Evolutionary conservation across 371 early-diverging fungal species (phyloP), one percentile per base, ranked within the genome.

Genomic region (Batkoa obscura): DNA sequence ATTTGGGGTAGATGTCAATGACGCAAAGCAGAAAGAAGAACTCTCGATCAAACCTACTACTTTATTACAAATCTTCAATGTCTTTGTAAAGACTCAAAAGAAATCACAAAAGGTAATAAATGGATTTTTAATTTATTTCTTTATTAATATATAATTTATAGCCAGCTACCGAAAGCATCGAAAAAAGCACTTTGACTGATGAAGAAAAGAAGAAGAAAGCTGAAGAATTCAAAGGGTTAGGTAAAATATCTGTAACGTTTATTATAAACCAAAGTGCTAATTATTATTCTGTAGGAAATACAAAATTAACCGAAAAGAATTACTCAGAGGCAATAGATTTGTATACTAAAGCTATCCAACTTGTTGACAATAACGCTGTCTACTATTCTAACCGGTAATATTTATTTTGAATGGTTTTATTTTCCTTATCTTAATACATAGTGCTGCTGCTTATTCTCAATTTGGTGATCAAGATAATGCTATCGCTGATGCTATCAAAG

Each of bases 381-480:
- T 96, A 88, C 72, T 94, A 81, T 64, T 81, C 88, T 32, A 96
- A 96, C 81, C 78, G 95, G 86, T 87, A 74, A 54, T 52, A 17
- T 43, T 0, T 43, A 0, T 56, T 36, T 31, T 3, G 49, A 34
- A 54, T 54, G 43, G 0, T 46, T 8, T 36, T n/a, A 30, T 13
- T 31, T 34, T 3, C 30, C 35, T 38, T 41, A 37, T 36, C 12
- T 17, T 6, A 49, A 23, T 23, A 23, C 23, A 47, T 64, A 87
- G 91, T 63, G 92, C 97, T 56, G 97, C 97, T 39, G 95, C 97
- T 2, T 82, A 90, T 70, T 84, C 83, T 60, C 91, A 91, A 69
- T 72, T 72, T 58, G 83, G 83, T 32, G 79, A 91, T 56, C 87
- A 90, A 65, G 78, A 81, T 36, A 79, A 79, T 59, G 94, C 97